Conservation (phyloP, 331 rosid genomes). For the Quercus lobata region DNA sequence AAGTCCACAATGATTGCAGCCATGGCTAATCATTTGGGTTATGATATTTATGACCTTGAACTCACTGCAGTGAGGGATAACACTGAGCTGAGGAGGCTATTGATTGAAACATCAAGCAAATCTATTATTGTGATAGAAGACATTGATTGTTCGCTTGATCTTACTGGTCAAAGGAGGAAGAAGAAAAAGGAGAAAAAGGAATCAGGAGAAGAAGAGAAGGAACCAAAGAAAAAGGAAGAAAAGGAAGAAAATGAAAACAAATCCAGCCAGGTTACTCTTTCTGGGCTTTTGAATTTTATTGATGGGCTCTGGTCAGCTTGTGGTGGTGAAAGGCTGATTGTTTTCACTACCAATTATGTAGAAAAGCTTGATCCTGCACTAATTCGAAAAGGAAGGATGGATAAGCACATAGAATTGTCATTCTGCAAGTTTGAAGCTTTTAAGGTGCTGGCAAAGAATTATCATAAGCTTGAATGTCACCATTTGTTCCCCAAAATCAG, state of each 20-base stretch:
- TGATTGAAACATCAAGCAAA: conserved; percentile 34
- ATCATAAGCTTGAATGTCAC: conserved; percentile 51
- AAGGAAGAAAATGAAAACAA: conserved; percentile 23
- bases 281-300: conserved; percentile 74
- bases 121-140: conserved; percentile 40
- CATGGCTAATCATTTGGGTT: conserved; percentile 34
- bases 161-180: conserved; percentile 37
- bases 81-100: conserved; percentile 32
- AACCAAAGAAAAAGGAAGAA: not conserved
- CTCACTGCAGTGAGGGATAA: conserved; percentile 41
- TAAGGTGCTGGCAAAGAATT: conserved; percentile 65
- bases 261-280: conserved; percentile 57
- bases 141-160: conserved; percentile 45
- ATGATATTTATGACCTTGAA: conserved; percentile 45
- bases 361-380: conserved; percentile 82
- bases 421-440: conserved; percentile 65
- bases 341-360: conserved; percentile 72
- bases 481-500: conserved; percentile 34
- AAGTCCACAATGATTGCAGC: conserved; percentile 43
- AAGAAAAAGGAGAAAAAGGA: conserved; percentile 20
- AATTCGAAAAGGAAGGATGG: conserved; percentile 83
- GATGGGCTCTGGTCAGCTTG: conserved; percentile 89
- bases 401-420: conserved; percentile 63
- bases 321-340: conserved; percentile 64
- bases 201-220: conserved; percentile 1